Conservation (phyloP, 257 asterid genomes). For the Apocynum venetum region DNA sequence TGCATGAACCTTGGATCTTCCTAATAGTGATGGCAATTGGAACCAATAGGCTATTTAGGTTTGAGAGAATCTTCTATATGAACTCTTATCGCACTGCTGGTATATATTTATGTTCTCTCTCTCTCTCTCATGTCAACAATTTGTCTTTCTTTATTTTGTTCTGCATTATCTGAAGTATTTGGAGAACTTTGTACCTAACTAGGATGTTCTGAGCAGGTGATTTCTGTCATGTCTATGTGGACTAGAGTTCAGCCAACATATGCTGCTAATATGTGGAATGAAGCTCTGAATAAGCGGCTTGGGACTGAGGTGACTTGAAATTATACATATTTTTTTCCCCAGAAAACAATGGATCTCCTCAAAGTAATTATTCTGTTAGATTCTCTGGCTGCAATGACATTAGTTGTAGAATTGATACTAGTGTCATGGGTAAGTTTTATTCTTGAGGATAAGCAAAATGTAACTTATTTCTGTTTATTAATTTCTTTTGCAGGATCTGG, state of each 20-base stretch:
- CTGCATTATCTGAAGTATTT: conserved; percentile 4
- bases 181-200: conserved; percentile 21
- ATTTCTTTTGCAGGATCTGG: conserved; percentile 51
- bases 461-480: not conserved
- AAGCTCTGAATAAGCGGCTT: conserved; percentile 98
- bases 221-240: conserved; percentile 99
- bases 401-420: not conserved
- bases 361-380: not conserved
- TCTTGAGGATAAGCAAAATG: not conserved
- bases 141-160: not conserved
- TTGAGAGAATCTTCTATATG: too few relatives aligned
- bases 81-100: not conserved
- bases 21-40: too few relatives aligned
- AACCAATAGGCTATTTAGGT: too few relatives aligned
- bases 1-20: too few relatives aligned
- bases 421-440: not conserved
- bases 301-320: conserved; percentile 68
- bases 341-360: not conserved
- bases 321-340: not conserved
- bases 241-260: conserved; percentile 97
- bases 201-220: conserved; percentile 52
- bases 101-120: not conserved
- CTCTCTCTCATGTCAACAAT: not conserved
- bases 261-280: conserved; percentile 99
- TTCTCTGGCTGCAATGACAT: not conserved